phyloP scores from a whole-genome alignment of 495 filamentous ascomycete genomes.

The Schizothecium vesticola region DNA sequence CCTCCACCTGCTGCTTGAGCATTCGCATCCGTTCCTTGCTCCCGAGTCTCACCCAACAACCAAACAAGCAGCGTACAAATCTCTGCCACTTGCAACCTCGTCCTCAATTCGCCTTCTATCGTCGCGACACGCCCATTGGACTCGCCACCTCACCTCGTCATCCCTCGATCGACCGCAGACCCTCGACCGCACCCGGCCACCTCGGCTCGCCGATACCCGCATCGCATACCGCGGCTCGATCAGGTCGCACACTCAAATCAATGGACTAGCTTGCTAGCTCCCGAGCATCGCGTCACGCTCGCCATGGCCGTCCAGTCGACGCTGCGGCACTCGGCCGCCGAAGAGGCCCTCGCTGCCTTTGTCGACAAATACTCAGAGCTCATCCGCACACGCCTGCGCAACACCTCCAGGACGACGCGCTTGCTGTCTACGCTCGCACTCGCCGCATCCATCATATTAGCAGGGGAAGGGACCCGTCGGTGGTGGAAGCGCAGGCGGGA shows the following conservation, averaged over 20 bases:
- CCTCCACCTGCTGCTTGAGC: background rate
- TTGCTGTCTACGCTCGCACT: slow-evolving; percentile 71
- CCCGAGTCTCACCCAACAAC: background rate
- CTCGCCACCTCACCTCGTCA: background rate
- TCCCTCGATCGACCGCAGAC: background rate
- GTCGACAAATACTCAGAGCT: slow-evolving; percentile 61
- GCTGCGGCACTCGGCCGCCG: slow-evolving; percentile 55
- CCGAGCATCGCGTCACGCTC: slow-evolving; percentile 1
- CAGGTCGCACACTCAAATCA: background rate
- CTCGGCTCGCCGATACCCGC: background rate
- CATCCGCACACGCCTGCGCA: slow-evolving; percentile 53
- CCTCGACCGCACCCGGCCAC: background rate
- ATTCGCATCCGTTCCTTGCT: background rate
- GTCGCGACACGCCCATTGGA: background rate
- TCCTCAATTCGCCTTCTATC: background rate
- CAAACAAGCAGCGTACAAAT: background rate
- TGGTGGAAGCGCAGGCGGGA: slow-evolving; percentile 64
- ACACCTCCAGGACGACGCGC: slow-evolving; percentile 61
- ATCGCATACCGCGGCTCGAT: background rate
- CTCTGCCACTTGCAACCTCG: background rate
- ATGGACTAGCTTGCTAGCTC: background rate
- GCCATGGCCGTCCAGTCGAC: slow-evolving; percentile 84
- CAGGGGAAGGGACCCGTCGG: slow-evolving; percentile 67
- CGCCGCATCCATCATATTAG: slow-evolving; percentile 65
- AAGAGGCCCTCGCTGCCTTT: slow-evolving; percentile 65